Base-by-base conservation (phyloP, 2,329 filamentous ascomycete genomes). In the Aspergillus sp. region DNA sequence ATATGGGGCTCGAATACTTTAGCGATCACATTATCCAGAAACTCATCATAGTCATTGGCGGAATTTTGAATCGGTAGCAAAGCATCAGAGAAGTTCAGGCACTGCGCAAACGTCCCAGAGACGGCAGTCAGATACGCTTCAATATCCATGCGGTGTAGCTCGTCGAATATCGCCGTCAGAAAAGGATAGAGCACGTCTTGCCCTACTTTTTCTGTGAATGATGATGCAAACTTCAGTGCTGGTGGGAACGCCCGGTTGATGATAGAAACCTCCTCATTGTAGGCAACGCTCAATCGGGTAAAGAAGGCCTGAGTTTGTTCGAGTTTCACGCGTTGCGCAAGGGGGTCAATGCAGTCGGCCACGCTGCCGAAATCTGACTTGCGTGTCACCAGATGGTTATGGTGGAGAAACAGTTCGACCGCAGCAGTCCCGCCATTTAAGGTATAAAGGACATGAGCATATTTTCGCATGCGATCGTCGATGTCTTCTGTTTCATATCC, bases 401-500 rank as follows among this genome's bases (percentile, higher is more conserved):
- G 93, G 51, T 93, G 88, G 50, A 96, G 85, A 68, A 96, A 97
- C 1, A 91, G 78, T 49, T 97, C 91, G 45, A 95, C 79, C 9
- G 85, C 90, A 13, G 88, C 86, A 38, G 81, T 80, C 14, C 91
- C 91, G 21, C 89, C 91, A 68, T 96, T 95, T 42, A 99, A 78
- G 2, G 83, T 82, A 53, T 89, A 85, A 52, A 99, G 76, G 14
- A 99, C 91, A 62, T 91, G 85, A 2, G 92, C 92, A 71, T 96
- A 97, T 65, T 88, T 84, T 61, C 82, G 85, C 93, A 97, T 97
- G 49, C 86, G 81, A 2, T 90, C 91, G 59, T 96, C 88, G 49
- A 95, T 85, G 69, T 99, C 93, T 75, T 88, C 89, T 41, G 85
- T 86, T 68, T 94, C 90, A 60, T 95, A 96, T 3, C 91, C 94